A percentile compares a stretch with the other conserved stretches of the same genome.
These are phyloP conservation scores for Phialemonium atrogriseum DNA, from an alignment of 2,329 filamentous ascomycete species.

Conservation along the genomic window DNA sequence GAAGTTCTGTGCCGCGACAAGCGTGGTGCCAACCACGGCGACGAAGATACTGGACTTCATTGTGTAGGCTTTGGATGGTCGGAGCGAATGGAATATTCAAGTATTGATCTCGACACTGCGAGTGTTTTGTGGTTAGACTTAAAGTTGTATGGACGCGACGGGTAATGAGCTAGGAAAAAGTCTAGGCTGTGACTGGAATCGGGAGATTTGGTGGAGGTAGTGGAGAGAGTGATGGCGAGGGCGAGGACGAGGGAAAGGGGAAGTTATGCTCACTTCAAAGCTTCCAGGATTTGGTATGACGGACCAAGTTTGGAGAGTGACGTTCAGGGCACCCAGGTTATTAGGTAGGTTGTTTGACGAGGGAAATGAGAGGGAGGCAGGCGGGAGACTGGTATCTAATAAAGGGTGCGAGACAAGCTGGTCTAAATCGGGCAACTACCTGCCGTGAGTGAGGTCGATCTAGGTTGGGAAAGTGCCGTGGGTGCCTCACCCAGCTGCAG, in stretches of 20 bases:
- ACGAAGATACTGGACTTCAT: slow-evolving; percentile 42
- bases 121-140: slow-evolving; percentile 1
- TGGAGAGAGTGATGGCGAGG: neutral
- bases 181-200: neutral
- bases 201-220: slow-evolving; percentile 1
- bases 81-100: slow-evolving; percentile 9
- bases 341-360: no score
- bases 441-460: no score
- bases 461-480: no score
- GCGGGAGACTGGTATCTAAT: no score
- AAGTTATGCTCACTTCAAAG: no score
- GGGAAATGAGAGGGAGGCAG: no score
- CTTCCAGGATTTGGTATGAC: no score
- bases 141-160: neutral
- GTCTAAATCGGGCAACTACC: no score
- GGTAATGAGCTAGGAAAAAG: neutral
- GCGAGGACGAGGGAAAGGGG: neutral
- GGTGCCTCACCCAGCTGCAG: no score
- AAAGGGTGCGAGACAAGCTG: no score
- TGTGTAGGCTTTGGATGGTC: slow-evolving; percentile 23
- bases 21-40: slow-evolving; percentile 29
- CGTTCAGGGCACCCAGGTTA: no score
- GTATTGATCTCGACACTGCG: slow-evolving; percentile 5
- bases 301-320: no score
- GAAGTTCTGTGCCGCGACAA: slow-evolving; percentile 30